Percentiles rank a stretch among this genome's conserved stretches.
Conservation (phyloP, 1,284 basidiomycete genomes). For the Lentinula novae-zelandiae region DNA sequence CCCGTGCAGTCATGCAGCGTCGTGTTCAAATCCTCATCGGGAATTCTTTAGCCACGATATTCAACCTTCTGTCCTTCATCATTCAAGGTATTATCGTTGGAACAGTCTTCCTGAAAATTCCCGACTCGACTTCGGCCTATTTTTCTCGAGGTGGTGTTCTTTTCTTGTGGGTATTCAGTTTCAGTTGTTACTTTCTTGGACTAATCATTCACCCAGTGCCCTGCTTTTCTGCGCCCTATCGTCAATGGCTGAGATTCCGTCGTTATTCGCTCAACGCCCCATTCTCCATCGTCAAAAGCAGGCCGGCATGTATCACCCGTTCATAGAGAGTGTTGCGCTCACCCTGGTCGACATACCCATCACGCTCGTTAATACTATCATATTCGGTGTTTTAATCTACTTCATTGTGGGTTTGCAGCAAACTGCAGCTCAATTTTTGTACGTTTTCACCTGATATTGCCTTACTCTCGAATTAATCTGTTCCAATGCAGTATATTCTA, state of each 20-base stretch:
- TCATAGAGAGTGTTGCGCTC: conserved; percentile 62
- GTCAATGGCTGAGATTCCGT: conserved; percentile 72
- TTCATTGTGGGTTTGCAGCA: conserved; percentile 60
- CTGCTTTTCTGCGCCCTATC: conserved; percentile 51
- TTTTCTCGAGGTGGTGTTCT: conserved; percentile 80
- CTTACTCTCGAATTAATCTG: not conserved
- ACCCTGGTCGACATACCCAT: conserved; percentile 73
- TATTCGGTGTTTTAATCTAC: conserved; percentile 59
- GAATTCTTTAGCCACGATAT: conserved; percentile 37
- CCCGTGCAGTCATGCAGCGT: conserved; percentile 60
- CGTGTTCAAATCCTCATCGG: conserved; percentile 69
- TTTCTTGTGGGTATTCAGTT: conserved; percentile 50
- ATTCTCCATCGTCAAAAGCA: conserved; percentile 63
- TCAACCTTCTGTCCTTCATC: conserved; percentile 44
- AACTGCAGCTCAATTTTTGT: conserved; percentile 60
- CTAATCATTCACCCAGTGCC: conserved; percentile 29
- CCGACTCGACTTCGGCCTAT: conserved; percentile 60
- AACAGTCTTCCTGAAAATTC: conserved; percentile 68
- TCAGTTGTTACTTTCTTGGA: not conserved
- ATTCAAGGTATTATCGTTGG: conserved; percentile 74
- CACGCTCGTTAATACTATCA: conserved; percentile 43
- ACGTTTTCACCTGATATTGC: conserved; percentile 21
- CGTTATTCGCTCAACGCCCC: conserved; percentile 68
- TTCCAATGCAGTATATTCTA: conserved; percentile 37
- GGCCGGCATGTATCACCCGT: conserved; percentile 63